Evolutionary conservation across 805 yeast species (phyloP), one percentile per base, ranked within the genome.

Genomic region (Starmerella powellii): DNA sequence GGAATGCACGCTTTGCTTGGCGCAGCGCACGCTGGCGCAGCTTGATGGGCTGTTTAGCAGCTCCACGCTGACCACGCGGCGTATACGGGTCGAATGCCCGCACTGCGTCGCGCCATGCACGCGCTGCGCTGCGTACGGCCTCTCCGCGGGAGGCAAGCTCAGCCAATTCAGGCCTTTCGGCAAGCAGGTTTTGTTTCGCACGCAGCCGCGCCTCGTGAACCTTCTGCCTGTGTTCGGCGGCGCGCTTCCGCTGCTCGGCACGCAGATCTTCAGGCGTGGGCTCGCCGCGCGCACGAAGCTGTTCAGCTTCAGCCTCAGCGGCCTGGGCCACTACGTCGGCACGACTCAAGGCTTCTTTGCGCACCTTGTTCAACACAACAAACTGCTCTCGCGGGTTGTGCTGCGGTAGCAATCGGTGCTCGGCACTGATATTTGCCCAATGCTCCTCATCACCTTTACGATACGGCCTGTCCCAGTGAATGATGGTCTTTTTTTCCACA

Each of bases 401-500:
- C 59, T 62, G 35, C 44, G 66, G 52, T 71, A 84, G 62, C 45
- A 64, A 61, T n/a, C 68, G 68, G 63, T 84, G 94, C 47, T 70
- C 63, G 13, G 78, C 77, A 40, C 28, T 74, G 8, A 70, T 71
- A 2, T 48, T 51, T 41, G 72, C 65, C 96, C 96, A 86, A 60
- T 78, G 70, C 48, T 68, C 64, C 37, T 73, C 77, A 40, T 75
- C 86, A 36, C 97, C 97, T 63, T 75, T 76, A 61, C 94, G 73
- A 93, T 94, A 86, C 40, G 73, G 66, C 51, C 76, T 75, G 54
- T 85, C 95, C 97, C 97, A 87, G 53, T 67, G 70, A 19, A 85
- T 66, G 34, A 65, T 72, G 30, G 78, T 66, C 42, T 49, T 33
- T 37, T 47, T 32, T n/a, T 47, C 41, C 16, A 20, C 17, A 6